A percentile compares a stretch with the other conserved stretches of the same genome.
Evolutionary conservation across 768 basidiomycete species (phyloP).

Genomic region (Trametes villosa): DNA sequence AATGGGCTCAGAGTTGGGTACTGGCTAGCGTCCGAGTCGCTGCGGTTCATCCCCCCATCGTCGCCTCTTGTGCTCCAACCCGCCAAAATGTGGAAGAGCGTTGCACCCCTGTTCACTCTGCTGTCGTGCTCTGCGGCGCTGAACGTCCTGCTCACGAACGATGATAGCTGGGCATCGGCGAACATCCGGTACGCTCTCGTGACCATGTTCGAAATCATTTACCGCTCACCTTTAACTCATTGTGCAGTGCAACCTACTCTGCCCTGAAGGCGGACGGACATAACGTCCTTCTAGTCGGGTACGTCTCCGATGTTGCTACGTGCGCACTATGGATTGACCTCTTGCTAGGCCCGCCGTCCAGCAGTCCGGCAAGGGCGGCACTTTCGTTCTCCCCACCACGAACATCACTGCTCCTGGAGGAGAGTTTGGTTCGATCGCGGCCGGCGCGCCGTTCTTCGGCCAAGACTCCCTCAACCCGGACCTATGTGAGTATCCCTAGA

Average conservation of each 20-base stretch:
- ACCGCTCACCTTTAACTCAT: not conserved
- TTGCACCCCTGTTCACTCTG: conserved; percentile 12
- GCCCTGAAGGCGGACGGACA: conserved; percentile 35
- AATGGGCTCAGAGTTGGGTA: not conserved
- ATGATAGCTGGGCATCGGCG: conserved; percentile 40
- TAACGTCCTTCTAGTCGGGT: conserved; percentile 35
- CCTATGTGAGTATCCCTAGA: conserved; percentile 28
- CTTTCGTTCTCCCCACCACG: conserved; percentile 34
- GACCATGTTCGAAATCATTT: not conserved
- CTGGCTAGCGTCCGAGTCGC: not conserved
- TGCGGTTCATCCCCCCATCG: not conserved
- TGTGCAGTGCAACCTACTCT: conserved; percentile 32
- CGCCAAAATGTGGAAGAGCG: conserved; percentile 8
- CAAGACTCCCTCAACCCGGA: conserved; percentile 31
- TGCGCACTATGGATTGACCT: not conserved
- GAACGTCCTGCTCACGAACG: conserved; percentile 38
- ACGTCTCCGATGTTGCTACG: not conserved
- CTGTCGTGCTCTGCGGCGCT: conserved; percentile 24
- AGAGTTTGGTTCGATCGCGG: conserved; percentile 35
- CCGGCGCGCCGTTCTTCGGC: conserved; percentile 38
- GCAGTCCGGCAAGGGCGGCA: conserved; percentile 38
- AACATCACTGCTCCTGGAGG: conserved; percentile 38
- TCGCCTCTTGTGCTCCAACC: not conserved
- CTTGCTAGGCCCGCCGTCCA: conserved; percentile 34
- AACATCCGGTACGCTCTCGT: conserved; percentile 34